A percentile compares a stretch with the other conserved stretches of the same genome.
Evolutionary conservation across 148 eudicot species (phyloP).

Genomic region (Rhododendron henanense): DNA sequence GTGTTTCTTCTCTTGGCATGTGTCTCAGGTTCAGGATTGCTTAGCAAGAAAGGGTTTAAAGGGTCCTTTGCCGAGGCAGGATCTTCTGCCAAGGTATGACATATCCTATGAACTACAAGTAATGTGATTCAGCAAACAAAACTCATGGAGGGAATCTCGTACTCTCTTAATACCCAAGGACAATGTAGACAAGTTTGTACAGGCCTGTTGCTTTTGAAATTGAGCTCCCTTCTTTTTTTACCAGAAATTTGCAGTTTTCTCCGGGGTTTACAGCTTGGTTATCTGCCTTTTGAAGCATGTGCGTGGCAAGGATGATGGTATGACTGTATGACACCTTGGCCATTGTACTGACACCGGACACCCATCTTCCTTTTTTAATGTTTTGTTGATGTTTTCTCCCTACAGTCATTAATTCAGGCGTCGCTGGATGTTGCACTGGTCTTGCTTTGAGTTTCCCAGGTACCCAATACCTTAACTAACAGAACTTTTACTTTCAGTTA

Average conservation of each 20-base stretch:
- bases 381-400: constrained; percentile 1
- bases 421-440: constrained; percentile 97
- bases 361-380: not conserved
- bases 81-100: constrained; percentile 70
- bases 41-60: constrained; percentile 75
- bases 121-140: constrained; percentile 1
- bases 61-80: constrained; percentile 85
- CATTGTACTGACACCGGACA: not conserved
- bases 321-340: constrained; percentile 24
- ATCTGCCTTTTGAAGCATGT: constrained; percentile 80
- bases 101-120: not conserved
- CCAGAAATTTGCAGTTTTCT: constrained; percentile 85
- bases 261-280: constrained; percentile 86
- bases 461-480: constrained; percentile 14
- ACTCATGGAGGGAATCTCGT: not conserved
- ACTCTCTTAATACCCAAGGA: not conserved
- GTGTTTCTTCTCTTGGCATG: not conserved
- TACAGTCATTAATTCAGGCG: constrained; percentile 80
- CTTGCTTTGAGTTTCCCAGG: constrained; percentile 91
- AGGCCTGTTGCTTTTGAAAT: not conserved
- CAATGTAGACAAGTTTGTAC: not conserved
- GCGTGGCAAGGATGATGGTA: constrained; percentile 94
- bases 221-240: not conserved
- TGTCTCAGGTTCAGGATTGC: constrained; percentile 68
- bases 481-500: not conserved